Conservation (phyloP, 78 protist genomes). For the Chrysochromulina tobinii region DNA sequence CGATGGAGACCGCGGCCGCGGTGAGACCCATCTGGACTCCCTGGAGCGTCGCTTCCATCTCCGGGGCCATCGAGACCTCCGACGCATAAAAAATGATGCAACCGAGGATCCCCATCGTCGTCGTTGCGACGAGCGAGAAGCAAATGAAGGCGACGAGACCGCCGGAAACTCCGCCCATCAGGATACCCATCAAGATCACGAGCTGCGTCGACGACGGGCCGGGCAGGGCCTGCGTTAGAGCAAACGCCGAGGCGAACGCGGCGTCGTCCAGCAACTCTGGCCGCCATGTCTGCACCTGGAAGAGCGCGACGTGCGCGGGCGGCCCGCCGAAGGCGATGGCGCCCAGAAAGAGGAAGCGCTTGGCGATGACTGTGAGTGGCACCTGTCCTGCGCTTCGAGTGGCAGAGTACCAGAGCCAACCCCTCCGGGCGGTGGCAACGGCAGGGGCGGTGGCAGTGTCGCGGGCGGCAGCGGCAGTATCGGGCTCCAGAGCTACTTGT, state of each 20-base stretch:
- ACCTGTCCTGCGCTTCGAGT: too few relatives aligned
- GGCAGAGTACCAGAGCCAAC: too few relatives aligned
- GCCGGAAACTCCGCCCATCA: neutral
- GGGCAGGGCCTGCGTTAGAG: neutral
- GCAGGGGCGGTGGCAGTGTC: too few relatives aligned
- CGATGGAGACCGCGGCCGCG: neutral
- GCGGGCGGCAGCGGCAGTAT: too few relatives aligned
- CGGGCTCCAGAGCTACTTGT: too few relatives aligned
- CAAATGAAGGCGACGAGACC: neutral
- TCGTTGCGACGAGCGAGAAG: neutral
- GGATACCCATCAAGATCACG: neutral
- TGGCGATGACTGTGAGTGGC: neutral
- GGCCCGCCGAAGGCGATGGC: slow-evolving; percentile 13
- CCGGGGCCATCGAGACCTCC: too few relatives aligned
- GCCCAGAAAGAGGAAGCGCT: neutral
- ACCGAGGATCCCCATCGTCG: too few relatives aligned
- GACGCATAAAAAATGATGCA: too few relatives aligned
- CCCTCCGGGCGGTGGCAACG: too few relatives aligned
- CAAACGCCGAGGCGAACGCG: neutral
- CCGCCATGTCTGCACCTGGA: neutral
- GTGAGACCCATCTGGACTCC: neutral
- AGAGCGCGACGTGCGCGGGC: neutral
- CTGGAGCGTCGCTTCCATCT: too few relatives aligned
- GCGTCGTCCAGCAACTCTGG: neutral
- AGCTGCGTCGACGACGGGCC: slow-evolving; percentile 24